A percentile compares a stretch with the other conserved stretches of the same genome.
Conservation (phyloP, 768 basidiomycete species). For the Mycena albidolilacea region DNA sequence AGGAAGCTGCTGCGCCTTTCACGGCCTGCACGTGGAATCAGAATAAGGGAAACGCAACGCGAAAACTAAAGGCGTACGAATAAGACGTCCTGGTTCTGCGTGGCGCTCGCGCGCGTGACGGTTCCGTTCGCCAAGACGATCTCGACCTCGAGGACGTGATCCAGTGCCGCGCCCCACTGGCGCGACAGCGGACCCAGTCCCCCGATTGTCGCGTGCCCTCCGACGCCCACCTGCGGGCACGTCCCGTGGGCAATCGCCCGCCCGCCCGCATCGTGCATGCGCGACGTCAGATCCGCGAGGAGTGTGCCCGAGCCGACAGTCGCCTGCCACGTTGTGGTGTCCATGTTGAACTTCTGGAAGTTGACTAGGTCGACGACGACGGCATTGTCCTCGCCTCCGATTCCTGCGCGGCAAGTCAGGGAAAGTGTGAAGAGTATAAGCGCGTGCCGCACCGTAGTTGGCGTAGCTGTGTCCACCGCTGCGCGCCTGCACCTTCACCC, state of each 20-base stretch:
- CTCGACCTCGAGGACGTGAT: slow-evolving; percentile 45
- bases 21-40: slow-evolving; percentile 39
- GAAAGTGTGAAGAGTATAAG: not conserved
- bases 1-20: slow-evolving; percentile 48
- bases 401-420: slow-evolving; percentile 14
- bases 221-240: slow-evolving; percentile 50
- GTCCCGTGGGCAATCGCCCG: slow-evolving; percentile 49
- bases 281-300: slow-evolving; percentile 42
- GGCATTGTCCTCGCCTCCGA: slow-evolving; percentile 47
- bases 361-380: slow-evolving; percentile 48
- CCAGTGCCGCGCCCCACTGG: slow-evolving; percentile 44
- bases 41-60: not conserved
- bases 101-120: slow-evolving; percentile 40
- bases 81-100: slow-evolving; percentile 42
- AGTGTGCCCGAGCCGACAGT: slow-evolving; percentile 44
- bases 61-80: slow-evolving; percentile 34
- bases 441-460: slow-evolving; percentile 28
- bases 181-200: slow-evolving; percentile 43
- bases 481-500: slow-evolving; percentile 40
- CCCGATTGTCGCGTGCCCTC: slow-evolving; percentile 43
- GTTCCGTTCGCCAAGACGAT: slow-evolving; percentile 45
- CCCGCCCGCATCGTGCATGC: slow-evolving; percentile 37
- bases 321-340: slow-evolving; percentile 43
- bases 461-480: slow-evolving; percentile 39
- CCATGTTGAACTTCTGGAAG: slow-evolving; percentile 45